Percentiles rank a stretch among this genome's conserved stretches.
phyloP scores from a whole-genome alignment of 2,329 filamentous ascomycete genomes.

The Albifimbria verrucaria region DNA sequence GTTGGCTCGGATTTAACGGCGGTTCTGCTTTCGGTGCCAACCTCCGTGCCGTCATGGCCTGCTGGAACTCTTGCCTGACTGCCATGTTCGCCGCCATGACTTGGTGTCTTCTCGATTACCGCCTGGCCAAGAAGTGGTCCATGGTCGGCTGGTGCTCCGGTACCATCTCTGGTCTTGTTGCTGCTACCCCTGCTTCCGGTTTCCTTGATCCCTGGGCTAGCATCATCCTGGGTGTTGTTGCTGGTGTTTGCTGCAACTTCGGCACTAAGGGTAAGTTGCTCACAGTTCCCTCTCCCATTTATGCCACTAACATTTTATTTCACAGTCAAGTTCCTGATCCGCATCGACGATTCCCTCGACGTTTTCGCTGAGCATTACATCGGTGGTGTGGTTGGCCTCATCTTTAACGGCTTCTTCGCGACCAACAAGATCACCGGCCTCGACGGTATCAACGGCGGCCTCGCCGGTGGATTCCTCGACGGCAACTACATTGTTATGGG shows the following conservation, averaged over 20 bases:
- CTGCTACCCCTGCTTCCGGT: conserved; percentile 66
- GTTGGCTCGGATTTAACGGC: conserved; percentile 98
- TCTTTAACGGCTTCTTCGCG: conserved; percentile 73
- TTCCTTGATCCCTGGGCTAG: conserved; percentile 67
- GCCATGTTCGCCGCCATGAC: conserved; percentile 89
- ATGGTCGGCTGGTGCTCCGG: conserved; percentile 73
- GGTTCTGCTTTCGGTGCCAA: conserved; percentile 93
- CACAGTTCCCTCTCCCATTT: not conserved
- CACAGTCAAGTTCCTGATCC: conserved; percentile 56
- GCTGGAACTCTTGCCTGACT: conserved; percentile 95
- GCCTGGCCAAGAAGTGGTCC: conserved; percentile 90
- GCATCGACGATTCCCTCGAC: conserved; percentile 69
- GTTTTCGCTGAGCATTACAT: conserved; percentile 70
- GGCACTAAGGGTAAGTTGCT: conserved; percentile 50
- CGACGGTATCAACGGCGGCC: conserved; percentile 70
- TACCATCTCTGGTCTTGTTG: conserved; percentile 67
- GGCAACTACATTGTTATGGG: conserved; percentile 73
- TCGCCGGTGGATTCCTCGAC: conserved; percentile 69
- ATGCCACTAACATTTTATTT: conserved; percentile 8
- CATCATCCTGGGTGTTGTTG: conserved; percentile 62
- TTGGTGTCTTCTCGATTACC: conserved; percentile 95
- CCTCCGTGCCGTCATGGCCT: conserved; percentile 90
- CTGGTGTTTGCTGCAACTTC: conserved; percentile 67
- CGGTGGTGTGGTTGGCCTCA: conserved; percentile 64
- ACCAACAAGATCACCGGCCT: conserved; percentile 69